These are phyloP conservation scores for Myriosclerotinia curreyana DNA, from an alignment of 2,329 filamentous ascomycete species.

Conservation along the genomic window DNA sequence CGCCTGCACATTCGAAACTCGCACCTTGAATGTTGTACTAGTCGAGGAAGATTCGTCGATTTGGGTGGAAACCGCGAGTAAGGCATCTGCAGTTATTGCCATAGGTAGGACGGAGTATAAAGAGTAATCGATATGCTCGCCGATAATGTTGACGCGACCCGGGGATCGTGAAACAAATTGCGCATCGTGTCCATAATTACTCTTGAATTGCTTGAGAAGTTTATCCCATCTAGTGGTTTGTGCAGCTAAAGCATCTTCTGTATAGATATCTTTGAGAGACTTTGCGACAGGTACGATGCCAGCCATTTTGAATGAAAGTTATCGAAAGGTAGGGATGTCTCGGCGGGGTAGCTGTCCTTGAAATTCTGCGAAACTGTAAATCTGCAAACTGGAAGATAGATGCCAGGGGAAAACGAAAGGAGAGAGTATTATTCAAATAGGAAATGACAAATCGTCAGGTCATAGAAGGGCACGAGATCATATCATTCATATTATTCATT, in stretches of 20 bases:
- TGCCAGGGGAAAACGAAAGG: not conserved
- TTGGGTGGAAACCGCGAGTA: conserved; percentile 70
- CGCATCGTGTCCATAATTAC: conserved; percentile 65
- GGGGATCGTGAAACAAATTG: conserved; percentile 87
- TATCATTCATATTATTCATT: conserved; percentile 7
- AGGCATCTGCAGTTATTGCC: conserved; percentile 86
- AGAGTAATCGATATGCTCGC: conserved; percentile 98
- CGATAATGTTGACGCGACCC: conserved; percentile 95
- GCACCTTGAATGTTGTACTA: conserved; percentile 60
- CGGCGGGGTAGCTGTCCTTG: conserved; percentile 24
- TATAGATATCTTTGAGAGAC: conserved; percentile 80
- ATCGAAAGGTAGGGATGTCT: not conserved
- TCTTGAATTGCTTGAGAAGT: conserved; percentile 68
- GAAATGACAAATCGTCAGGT: not conserved
- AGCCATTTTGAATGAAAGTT: conserved; percentile 45
- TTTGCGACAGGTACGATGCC: conserved; percentile 68
- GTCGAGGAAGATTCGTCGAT: conserved; percentile 44
- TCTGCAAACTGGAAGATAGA: not conserved
- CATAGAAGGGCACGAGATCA: conserved; percentile 13
- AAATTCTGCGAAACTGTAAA: not conserved
- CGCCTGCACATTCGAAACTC: conserved; percentile 74
- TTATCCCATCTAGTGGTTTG: conserved; percentile 74
- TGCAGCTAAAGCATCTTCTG: conserved; percentile 62
- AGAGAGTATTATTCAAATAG: not conserved
- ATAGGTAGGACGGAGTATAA: conserved; percentile 95